A percentile compares a stretch with the other conserved stretches of the same genome.
Evolutionary conservation across 768 basidiomycete genomes (phyloP).

Genomic region (Asterophora parasitica): DNA sequence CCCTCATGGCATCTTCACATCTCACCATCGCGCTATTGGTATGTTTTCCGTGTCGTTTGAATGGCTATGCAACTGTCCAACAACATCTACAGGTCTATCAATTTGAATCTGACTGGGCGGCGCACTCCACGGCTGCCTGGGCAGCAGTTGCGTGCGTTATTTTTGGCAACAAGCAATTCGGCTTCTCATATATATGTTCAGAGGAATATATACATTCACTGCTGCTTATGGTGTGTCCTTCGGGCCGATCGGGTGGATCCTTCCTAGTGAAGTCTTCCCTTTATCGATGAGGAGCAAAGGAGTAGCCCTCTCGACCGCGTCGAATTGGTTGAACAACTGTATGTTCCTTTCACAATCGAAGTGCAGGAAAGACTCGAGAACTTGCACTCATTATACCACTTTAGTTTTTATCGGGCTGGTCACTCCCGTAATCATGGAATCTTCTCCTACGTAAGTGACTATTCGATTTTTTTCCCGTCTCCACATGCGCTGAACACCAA

Average conservation of each 20-base stretch:
- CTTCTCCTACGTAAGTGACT: constrained; percentile 49
- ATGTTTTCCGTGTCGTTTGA: constrained; percentile 6
- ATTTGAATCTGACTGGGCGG: constrained; percentile 54
- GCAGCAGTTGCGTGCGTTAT: constrained; percentile 54
- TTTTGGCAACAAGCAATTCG: neutral
- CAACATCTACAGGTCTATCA: constrained; percentile 33
- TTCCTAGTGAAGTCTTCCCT: constrained; percentile 81
- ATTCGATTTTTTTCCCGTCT: neutral
- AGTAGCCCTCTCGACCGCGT: constrained; percentile 77
- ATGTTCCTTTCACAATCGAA: constrained; percentile 13
- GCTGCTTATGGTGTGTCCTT: constrained; percentile 73
- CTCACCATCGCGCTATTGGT: constrained; percentile 62
- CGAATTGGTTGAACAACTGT: constrained; percentile 88
- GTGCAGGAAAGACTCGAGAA: neutral
- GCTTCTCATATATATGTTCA: constrained; percentile 16
- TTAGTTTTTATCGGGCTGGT: constrained; percentile 72
- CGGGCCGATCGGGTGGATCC: constrained; percentile 80
- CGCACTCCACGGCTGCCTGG: constrained; percentile 60
- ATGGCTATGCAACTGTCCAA: neutral
- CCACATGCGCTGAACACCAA: neutral
- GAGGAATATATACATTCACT: constrained; percentile 71
- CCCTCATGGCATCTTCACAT: constrained; percentile 62
- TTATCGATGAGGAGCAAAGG: constrained; percentile 76
- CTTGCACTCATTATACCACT: neutral
- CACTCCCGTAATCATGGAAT: constrained; percentile 61